Conservation (phyloP, 352 stramenopile genomes). For the Thalassiosira tumida region DNA sequence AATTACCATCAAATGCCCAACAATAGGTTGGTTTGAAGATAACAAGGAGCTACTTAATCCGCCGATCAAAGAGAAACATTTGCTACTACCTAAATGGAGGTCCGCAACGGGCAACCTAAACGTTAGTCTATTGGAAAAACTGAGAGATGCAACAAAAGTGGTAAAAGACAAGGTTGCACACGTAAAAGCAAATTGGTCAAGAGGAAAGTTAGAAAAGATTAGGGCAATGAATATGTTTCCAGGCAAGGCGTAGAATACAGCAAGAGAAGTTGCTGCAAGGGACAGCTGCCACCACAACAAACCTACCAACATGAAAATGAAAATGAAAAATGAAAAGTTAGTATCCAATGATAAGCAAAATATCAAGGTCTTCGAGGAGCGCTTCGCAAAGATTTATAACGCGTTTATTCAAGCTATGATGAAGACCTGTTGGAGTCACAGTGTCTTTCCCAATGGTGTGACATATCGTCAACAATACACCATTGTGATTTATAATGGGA, state of each 20-base stretch:
- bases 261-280: not conserved
- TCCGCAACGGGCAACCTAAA: not conserved
- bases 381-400: too few relatives aligned
- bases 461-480: too few relatives aligned
- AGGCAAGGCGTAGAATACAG: not conserved
- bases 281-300: not conserved
- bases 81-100: not conserved
- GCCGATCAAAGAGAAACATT: not conserved
- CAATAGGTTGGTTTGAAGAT: constrained; percentile 3
- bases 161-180: not conserved
- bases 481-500: too few relatives aligned
- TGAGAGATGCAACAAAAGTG: not conserved
- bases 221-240: not conserved
- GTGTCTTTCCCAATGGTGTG: too few relatives aligned
- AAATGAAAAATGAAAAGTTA: too few relatives aligned
- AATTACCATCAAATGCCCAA: not conserved
- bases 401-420: too few relatives aligned
- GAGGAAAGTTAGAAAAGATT: not conserved
- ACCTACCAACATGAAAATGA: not conserved
- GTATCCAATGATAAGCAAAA: too few relatives aligned
- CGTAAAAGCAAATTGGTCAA: not conserved
- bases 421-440: too few relatives aligned
- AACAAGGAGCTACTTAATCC: not conserved
- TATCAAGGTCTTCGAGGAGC: too few relatives aligned
- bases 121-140: not conserved